Percentiles rank a stretch among this genome's conserved stretches.
Evolutionary conservation across 306 rosid genomes (phyloP).

Genomic region (Vigna trinervia): DNA sequence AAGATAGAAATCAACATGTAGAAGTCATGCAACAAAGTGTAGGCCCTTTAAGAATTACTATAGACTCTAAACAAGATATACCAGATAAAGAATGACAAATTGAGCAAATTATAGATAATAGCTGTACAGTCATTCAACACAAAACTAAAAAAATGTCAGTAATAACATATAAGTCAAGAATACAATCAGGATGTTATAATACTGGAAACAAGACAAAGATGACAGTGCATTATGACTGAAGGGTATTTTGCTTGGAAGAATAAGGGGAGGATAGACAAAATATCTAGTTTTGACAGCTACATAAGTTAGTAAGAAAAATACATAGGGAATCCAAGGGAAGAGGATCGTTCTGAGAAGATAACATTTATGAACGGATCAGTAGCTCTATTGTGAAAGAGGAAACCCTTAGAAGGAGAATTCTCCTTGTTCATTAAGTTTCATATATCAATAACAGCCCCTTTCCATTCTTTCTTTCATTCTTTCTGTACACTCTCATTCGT

Average conservation of each 20-base stretch:
- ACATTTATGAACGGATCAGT: background rate
- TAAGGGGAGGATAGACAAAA: constrained; percentile 18
- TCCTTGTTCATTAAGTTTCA: background rate
- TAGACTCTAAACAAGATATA: constrained; percentile 10
- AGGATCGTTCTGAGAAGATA: background rate
- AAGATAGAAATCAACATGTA: constrained; percentile 2
- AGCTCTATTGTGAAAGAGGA: background rate
- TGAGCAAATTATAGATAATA: constrained; percentile 8
- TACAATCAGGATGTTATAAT: background rate
- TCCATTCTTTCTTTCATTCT: background rate
- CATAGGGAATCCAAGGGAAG: background rate
- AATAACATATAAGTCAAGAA: background rate
- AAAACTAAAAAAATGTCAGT: constrained; percentile 7
- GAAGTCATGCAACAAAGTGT: constrained; percentile 30
- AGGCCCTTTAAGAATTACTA: constrained; percentile 10
- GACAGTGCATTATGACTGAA: background rate
- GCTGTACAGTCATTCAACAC: constrained; percentile 1
- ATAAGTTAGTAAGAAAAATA: background rate
- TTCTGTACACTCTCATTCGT: background rate
- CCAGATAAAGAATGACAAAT: constrained; percentile 12
- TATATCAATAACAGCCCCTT: background rate
- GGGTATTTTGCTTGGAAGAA: constrained; percentile 22
- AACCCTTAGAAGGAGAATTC: background rate
- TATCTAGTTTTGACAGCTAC: background rate
- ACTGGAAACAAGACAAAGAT: constrained; percentile 12